phyloP scores from a whole-genome alignment of 2,329 filamentous ascomycete genomes.

The Scopulariopsis brevicaulis region DNA sequence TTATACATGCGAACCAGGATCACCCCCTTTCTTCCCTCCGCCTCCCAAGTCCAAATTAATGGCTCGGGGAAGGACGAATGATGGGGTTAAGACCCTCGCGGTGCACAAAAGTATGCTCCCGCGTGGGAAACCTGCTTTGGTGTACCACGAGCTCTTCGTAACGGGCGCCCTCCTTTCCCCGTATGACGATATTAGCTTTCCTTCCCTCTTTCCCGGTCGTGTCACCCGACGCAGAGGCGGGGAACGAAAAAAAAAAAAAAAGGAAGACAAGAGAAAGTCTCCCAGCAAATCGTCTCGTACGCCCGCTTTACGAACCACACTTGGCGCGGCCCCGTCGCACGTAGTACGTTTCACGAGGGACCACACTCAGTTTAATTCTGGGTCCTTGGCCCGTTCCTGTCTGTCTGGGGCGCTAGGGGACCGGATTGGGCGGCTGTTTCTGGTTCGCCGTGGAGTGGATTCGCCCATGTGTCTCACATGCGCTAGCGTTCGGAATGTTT shows the following conservation, averaged over 20 bases:
- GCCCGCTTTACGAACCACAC: background rate
- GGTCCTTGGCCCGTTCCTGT: background rate
- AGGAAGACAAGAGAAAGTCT: background rate
- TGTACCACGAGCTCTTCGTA: background rate
- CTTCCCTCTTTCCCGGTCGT: background rate
- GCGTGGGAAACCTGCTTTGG: background rate
- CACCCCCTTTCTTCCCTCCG: background rate
- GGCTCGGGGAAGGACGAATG: background rate
- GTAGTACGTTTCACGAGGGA: background rate
- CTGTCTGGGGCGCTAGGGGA: background rate
- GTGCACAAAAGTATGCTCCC: background rate
- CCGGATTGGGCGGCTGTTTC: background rate
- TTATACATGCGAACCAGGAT: background rate
- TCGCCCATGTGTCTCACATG: background rate
- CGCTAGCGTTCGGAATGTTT: background rate
- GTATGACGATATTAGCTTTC: background rate
- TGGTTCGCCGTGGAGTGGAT: background rate
- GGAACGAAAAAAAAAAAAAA: background rate
- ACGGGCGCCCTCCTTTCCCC: background rate
- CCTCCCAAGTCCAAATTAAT: background rate
- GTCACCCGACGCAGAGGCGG: background rate
- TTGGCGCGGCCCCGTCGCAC: background rate
- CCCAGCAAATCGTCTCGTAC: background rate
- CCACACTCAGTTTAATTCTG: background rate
- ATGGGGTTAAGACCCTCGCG: background rate